phyloP scores from a whole-genome alignment of 2,329 filamentous ascomycete genomes.

The Aspergillus sp. region DNA sequence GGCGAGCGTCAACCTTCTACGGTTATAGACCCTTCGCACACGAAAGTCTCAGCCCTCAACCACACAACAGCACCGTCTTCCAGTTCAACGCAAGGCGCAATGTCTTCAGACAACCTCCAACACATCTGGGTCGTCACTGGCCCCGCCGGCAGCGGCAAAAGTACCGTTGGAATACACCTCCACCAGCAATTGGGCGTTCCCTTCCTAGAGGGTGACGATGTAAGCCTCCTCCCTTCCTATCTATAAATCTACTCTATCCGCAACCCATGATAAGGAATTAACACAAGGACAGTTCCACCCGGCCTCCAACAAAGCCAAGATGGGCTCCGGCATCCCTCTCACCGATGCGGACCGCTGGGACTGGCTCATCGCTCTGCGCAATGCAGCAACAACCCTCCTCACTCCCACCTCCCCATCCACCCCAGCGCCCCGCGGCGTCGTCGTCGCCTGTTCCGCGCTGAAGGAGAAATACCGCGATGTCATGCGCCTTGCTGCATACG shows the following conservation, averaged over 20 bases:
- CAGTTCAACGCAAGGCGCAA: slow-evolving; percentile 10
- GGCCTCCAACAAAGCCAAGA: slow-evolving; percentile 81
- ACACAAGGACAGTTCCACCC: slow-evolving; percentile 43
- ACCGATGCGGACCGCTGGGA: slow-evolving; percentile 96
- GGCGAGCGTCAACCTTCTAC: slow-evolving; percentile 33
- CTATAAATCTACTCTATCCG: background rate
- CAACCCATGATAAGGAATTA: background rate
- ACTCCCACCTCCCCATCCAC: slow-evolving; percentile 27
- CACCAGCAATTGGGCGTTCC: slow-evolving; percentile 63
- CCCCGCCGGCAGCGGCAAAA: slow-evolving; percentile 77
- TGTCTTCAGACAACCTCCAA: slow-evolving; percentile 39
- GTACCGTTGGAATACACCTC: slow-evolving; percentile 68
- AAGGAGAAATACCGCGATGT: slow-evolving; percentile 97
- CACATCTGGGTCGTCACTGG: slow-evolving; percentile 82
- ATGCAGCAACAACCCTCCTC: slow-evolving; percentile 58
- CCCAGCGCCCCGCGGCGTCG: slow-evolving; percentile 68
- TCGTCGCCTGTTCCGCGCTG: slow-evolving; percentile 91
- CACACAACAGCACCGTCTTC: slow-evolving; percentile 9
- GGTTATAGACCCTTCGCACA: slow-evolving; percentile 23
- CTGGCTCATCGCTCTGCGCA: slow-evolving; percentile 80
- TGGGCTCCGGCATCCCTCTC: slow-evolving; percentile 78
- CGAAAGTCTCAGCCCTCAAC: slow-evolving; percentile 21
- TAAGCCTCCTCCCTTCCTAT: slow-evolving; percentile 44
- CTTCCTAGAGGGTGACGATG: slow-evolving; percentile 77
- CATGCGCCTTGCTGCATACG: slow-evolving; percentile 77